Evolutionary conservation across 2,329 filamentous ascomycete genomes (phyloP).

Genomic region (Pseudofabraea citricarpa): DNA sequence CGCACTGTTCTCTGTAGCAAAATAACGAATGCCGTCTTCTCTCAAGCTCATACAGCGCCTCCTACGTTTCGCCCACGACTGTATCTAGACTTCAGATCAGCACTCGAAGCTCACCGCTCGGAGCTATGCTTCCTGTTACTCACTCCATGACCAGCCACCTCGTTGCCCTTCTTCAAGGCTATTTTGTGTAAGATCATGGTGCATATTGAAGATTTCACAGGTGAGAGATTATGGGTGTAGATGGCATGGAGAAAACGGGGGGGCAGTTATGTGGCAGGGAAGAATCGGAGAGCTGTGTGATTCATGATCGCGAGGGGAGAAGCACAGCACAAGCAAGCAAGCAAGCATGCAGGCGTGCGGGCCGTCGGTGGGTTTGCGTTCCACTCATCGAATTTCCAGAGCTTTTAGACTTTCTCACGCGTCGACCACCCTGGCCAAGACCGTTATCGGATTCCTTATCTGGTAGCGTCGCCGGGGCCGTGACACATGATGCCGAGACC

Average conservation of each 20-base stretch:
- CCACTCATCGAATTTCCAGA: no score
- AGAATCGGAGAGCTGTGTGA: background rate
- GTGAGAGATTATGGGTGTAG: no score
- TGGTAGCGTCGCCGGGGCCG: no score
- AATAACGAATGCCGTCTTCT: conserved; percentile 8
- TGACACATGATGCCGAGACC: no score
- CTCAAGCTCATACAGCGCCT: conserved; percentile 2
- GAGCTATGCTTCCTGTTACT: conserved; percentile 15
- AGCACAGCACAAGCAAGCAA: no score
- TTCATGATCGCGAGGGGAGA: background rate
- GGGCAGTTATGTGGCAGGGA: no score
- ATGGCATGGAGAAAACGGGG: conserved; percentile 8
- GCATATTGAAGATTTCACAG: conserved; percentile 21
- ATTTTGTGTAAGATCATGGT: conserved; percentile 27
- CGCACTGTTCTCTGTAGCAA: conserved; percentile 9
- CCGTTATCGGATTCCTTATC: no score
- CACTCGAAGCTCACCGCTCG: conserved; percentile 8
- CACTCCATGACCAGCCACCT: conserved; percentile 27
- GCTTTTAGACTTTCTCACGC: no score
- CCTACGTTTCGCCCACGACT: conserved; percentile 19
- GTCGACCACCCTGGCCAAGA: no score
- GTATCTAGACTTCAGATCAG: conserved; percentile 20
- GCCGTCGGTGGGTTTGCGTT: no score
- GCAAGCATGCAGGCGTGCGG: no score
- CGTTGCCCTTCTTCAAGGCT: conserved; percentile 27